phyloP scores from a whole-genome alignment of 23 red algal species.

The Agarophyton chilense region DNA sequence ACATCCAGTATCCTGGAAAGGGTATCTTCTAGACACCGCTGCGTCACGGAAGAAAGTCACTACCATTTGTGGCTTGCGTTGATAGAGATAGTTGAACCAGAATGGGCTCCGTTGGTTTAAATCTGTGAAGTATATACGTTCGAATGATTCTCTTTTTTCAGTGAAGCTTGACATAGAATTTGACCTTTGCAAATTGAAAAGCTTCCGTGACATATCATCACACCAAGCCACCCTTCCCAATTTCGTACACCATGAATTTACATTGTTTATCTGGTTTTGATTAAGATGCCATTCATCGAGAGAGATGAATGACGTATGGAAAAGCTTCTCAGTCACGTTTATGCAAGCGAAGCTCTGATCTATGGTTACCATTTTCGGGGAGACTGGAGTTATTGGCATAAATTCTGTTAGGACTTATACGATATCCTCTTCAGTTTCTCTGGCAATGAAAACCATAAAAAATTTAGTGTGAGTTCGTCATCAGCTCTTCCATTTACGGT shows the following conservation, averaged over 20 bases:
- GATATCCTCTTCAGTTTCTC: slow-evolving; percentile 6
- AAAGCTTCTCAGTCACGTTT: not conserved
- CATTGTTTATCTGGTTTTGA: not conserved
- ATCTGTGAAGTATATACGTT: not conserved
- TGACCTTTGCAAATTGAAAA: not conserved
- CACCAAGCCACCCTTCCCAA: not conserved
- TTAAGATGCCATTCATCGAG: slow-evolving; percentile 15
- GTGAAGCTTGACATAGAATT: not conserved
- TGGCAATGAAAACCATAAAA: no score
- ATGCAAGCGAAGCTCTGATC: slow-evolving; percentile 19
- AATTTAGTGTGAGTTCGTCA: not conserved
- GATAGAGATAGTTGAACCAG: slow-evolving; percentile 26
- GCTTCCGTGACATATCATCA: slow-evolving; percentile 16
- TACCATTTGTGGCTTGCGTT: not conserved
- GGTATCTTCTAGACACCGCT: not conserved
- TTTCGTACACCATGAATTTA: not conserved
- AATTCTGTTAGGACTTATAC: not conserved
- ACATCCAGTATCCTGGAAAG: not conserved
- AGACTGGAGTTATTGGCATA: slow-evolving; percentile 7
- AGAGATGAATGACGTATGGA: not conserved
- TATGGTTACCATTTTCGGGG: not conserved
- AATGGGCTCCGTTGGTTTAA: not conserved
- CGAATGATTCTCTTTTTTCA: not conserved
- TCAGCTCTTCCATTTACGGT: slow-evolving; percentile 13
- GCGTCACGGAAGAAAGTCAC: not conserved